Conservation (phyloP, 1,139 yeast species). For the Blastobotrys apis region DNA sequence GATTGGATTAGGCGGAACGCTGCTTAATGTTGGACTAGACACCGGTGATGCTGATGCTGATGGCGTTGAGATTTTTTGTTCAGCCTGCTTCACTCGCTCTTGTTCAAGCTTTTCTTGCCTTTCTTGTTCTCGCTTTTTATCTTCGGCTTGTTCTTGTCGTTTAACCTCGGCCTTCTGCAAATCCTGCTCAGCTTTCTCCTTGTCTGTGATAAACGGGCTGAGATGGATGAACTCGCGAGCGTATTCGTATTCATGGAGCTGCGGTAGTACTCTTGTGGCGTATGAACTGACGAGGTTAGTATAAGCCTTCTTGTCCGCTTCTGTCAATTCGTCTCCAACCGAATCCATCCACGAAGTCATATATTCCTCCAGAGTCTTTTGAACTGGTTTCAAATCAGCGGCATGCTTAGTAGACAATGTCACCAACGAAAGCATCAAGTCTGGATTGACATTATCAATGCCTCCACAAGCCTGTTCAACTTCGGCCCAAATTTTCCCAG, state of each 20-base stretch:
- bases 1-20: neutral
- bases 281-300: conserved; percentile 22
- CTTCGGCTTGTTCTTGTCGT: conserved; percentile 5
- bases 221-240: conserved; percentile 22
- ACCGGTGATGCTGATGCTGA: neutral
- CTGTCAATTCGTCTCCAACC: conserved; percentile 9
- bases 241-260: conserved; percentile 23
- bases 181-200: neutral
- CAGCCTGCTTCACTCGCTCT: conserved; percentile 15
- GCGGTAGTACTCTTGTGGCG: conserved; percentile 23
- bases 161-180: conserved; percentile 2
- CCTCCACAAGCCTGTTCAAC: conserved; percentile 18
- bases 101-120: conserved; percentile 7
- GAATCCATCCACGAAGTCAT: neutral
- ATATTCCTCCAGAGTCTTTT: conserved; percentile 3
- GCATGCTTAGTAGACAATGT: conserved; percentile 19
- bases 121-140: conserved; percentile 3
- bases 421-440: conserved; percentile 14
- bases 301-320: conserved; percentile 18
- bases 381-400: neutral
- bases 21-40: no score
- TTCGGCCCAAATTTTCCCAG: conserved; percentile 19
- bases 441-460: conserved; percentile 11
- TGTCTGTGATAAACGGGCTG: conserved; percentile 11
- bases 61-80: conserved; percentile 3